Evolutionary conservation across 208 protist genomes (phyloP).

Genomic region (Blechomonas ayalai): DNA sequence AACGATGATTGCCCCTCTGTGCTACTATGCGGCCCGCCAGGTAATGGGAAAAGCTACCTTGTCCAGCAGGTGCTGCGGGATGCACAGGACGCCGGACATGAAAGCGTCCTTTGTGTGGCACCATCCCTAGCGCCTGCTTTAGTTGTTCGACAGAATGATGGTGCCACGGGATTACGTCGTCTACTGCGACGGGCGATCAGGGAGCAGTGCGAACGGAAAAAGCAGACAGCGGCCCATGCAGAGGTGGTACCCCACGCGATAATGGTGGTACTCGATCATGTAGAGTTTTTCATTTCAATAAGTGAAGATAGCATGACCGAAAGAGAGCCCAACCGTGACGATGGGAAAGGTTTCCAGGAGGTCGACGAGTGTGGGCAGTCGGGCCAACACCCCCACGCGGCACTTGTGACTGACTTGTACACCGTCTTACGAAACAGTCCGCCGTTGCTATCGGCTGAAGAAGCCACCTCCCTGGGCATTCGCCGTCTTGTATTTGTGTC

Average conservation of each 20-base stretch:
- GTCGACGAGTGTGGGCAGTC: neutral
- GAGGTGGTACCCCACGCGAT: constrained; percentile 4
- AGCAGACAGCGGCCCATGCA: neutral
- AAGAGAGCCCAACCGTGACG: neutral
- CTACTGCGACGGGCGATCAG: constrained; percentile 19
- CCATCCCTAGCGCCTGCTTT: constrained; percentile 23
- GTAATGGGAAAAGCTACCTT: constrained; percentile 62
- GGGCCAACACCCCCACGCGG: constrained; percentile 16
- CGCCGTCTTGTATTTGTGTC: constrained; percentile 21
- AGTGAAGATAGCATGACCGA: neutral
- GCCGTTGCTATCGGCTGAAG: constrained; percentile 19
- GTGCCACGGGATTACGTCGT: constrained; percentile 33
- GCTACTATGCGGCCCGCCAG: constrained; percentile 42
- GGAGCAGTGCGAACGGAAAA: neutral
- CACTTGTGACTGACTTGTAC: constrained; percentile 45
- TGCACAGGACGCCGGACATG: neutral
- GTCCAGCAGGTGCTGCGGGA: constrained; percentile 6
- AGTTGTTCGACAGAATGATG: constrained; percentile 23
- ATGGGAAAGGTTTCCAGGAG: constrained; percentile 1
- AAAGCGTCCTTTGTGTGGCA: constrained; percentile 14
- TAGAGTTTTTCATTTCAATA: constrained; percentile 41
- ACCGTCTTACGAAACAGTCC: constrained; percentile 30
- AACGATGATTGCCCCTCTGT: constrained; percentile 24
- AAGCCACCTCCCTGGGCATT: constrained; percentile 14
- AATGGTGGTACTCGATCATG: constrained; percentile 58